Conservation (phyloP, 495 filamentous ascomycete genomes). For the Aspergillus asperescens region DNA sequence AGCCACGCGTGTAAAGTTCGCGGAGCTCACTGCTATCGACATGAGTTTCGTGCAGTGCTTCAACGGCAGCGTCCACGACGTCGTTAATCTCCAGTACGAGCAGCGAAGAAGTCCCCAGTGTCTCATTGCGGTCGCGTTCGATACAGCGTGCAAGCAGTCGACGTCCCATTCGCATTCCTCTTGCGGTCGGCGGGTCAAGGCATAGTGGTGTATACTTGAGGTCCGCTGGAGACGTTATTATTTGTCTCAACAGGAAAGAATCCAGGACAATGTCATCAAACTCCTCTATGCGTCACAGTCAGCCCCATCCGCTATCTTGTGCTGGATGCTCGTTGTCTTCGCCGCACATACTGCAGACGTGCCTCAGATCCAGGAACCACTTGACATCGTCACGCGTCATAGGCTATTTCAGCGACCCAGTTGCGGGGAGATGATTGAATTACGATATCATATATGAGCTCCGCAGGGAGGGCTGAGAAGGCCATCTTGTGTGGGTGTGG, state of each 20-base stretch:
- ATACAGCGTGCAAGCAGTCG: not conserved
- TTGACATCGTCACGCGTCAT: not conserved
- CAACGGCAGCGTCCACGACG: conserved; percentile 1
- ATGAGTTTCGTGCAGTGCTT: not conserved
- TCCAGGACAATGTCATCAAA: not conserved
- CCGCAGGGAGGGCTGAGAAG: not conserved
- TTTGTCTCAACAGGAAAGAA: not conserved
- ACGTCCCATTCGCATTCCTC: not conserved
- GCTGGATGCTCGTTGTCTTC: not conserved
- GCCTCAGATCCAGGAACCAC: not conserved
- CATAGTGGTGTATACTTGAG: too few relatives aligned
- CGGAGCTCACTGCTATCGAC: not conserved
- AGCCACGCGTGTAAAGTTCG: not conserved
- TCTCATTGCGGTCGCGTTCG: not conserved
- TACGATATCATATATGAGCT: not conserved
- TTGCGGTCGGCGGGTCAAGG: not conserved
- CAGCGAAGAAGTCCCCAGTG: not conserved
- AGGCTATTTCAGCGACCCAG: not conserved
- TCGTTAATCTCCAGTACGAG: not conserved
- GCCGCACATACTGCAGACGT: conserved; percentile 5
- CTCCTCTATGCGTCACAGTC: not conserved
- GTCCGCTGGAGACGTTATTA: not conserved
- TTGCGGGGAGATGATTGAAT: not conserved
- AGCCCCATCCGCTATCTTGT: not conserved
- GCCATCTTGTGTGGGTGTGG: too few relatives aligned